Percentiles rank a stretch among this genome's conserved stretches.
Conservation (phyloP, 2,329 filamentous ascomycete genomes). For the Fusarium subglutinans region DNA sequence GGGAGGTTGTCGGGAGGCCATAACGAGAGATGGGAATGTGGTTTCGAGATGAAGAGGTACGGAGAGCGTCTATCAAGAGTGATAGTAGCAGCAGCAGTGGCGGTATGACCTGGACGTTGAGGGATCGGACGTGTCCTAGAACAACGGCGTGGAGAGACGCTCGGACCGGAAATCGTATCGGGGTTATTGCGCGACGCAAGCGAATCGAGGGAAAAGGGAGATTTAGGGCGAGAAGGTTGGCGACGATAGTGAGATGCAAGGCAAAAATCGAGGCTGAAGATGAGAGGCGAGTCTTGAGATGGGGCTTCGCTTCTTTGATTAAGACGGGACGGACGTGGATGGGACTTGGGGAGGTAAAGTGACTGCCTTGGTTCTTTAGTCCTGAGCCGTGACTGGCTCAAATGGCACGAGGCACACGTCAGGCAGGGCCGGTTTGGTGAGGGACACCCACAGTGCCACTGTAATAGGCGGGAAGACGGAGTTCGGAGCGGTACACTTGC, state of each 20-base stretch:
- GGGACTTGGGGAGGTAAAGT: conserved; percentile 26
- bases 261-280: conserved; percentile 36
- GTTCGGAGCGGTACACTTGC: conserved; percentile 20
- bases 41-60: conserved; percentile 35
- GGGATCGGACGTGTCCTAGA: conserved; percentile 42
- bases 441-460: conserved; percentile 30
- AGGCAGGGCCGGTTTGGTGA: conserved; percentile 36
- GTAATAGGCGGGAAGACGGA: conserved; percentile 28
- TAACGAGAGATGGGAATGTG: conserved; percentile 56
- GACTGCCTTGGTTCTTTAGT: conserved; percentile 36
- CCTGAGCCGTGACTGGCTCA: conserved; percentile 28
- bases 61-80: conserved; percentile 21
- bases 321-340: conserved; percentile 27
- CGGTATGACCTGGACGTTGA: conserved; percentile 39
- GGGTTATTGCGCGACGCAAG: conserved; percentile 9
- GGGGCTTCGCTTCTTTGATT: conserved; percentile 36
- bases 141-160: conserved; percentile 34
- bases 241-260: conserved; percentile 19
- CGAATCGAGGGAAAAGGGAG: conserved; percentile 12
- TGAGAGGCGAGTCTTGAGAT: conserved; percentile 36
- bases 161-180: conserved; percentile 30
- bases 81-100: conserved; percentile 27
- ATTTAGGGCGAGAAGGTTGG: conserved; percentile 8
- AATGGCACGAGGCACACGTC: conserved; percentile 39
- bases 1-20: conserved; percentile 83